phyloP scores from a whole-genome alignment of 2,329 filamentous ascomycete species.

The Triangularia verruculosa region DNA sequence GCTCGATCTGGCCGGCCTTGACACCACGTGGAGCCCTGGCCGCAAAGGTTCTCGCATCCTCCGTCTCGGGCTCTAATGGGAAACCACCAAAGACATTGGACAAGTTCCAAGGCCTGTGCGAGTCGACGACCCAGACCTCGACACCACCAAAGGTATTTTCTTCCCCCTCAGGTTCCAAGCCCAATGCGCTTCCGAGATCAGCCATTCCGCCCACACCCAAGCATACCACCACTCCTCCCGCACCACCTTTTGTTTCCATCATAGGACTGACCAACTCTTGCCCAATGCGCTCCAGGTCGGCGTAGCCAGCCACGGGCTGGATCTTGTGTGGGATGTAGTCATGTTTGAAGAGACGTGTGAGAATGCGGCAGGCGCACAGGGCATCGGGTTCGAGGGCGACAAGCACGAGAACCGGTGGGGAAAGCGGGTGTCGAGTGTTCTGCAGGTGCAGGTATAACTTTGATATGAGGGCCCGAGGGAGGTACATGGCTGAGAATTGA shows the following conservation, averaged over 20 bases:
- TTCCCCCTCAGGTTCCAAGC: slow-evolving; percentile 66
- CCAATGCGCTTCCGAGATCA: slow-evolving; percentile 77
- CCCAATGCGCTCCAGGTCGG: slow-evolving; percentile 77
- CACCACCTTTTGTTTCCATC: slow-evolving; percentile 80
- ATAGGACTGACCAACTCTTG: slow-evolving; percentile 77
- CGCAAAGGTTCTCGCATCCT: slow-evolving; percentile 45
- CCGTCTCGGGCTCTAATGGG: slow-evolving; percentile 51
- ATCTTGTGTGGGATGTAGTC: slow-evolving; percentile 99
- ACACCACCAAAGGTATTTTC: slow-evolving; percentile 74
- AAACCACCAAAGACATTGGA: slow-evolving; percentile 86
- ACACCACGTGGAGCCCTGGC: slow-evolving; percentile 63
- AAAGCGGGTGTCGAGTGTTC: slow-evolving; percentile 81
- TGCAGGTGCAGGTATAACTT: slow-evolving; percentile 90
- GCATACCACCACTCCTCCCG: slow-evolving; percentile 85
- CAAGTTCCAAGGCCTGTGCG: slow-evolving; percentile 90
- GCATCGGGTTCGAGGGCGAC: slow-evolving; percentile 93
- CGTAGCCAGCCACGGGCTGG: slow-evolving; percentile 89
- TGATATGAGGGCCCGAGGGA: slow-evolving; percentile 83
- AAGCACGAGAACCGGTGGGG: slow-evolving; percentile 85
- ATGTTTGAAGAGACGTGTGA: slow-evolving; percentile 89
- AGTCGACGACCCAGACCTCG: slow-evolving; percentile 92
- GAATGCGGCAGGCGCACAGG: slow-evolving; percentile 90
- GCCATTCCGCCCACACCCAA: slow-evolving; percentile 90
- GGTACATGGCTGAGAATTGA: slow-evolving; percentile 68
- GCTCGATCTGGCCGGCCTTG: slow-evolving; percentile 67